These are phyloP conservation scores for Anisodus acutangulus DNA, from an alignment of 257 asterid species.

Conservation along the genomic window DNA sequence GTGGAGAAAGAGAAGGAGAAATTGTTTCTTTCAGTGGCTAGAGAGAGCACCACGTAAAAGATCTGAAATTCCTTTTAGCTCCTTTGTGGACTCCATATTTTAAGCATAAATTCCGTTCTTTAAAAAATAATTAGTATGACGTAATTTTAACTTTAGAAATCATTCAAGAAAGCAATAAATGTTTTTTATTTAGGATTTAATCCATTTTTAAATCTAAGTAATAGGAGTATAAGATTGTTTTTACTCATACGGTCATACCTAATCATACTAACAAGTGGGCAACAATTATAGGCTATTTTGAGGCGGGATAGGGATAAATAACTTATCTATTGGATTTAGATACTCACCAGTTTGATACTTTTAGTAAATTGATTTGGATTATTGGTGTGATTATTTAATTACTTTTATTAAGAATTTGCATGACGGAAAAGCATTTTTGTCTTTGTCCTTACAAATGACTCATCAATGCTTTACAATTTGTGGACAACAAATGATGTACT, in stretches of 20 bases:
- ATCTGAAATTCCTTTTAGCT: background rate
- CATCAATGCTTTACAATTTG: background rate
- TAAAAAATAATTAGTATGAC: background rate
- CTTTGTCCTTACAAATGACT: conserved; percentile 16
- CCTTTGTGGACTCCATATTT: background rate
- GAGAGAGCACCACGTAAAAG: background rate
- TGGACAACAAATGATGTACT: conserved; percentile 8
- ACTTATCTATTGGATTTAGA: background rate
- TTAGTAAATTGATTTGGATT: too few relatives aligned
- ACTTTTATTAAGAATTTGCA: background rate
- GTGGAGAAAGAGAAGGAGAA: background rate
- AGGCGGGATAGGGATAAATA: too few relatives aligned
- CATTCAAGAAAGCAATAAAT: too few relatives aligned
- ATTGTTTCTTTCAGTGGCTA: background rate
- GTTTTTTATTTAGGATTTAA: too few relatives aligned
- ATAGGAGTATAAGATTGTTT: too few relatives aligned
- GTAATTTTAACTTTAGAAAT: background rate
- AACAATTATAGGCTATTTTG: too few relatives aligned
- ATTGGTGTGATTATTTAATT: background rate
- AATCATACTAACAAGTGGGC: too few relatives aligned
- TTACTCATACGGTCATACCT: too few relatives aligned
- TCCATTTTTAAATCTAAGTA: too few relatives aligned
- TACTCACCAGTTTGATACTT: background rate
- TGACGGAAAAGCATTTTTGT: conserved; percentile 13
- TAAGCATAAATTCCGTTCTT: background rate